Percentiles rank a stretch among this genome's conserved stretches.
Evolutionary conservation across 352 stramenopile species (phyloP).

Genomic region (Globisporangium polare): DNA sequence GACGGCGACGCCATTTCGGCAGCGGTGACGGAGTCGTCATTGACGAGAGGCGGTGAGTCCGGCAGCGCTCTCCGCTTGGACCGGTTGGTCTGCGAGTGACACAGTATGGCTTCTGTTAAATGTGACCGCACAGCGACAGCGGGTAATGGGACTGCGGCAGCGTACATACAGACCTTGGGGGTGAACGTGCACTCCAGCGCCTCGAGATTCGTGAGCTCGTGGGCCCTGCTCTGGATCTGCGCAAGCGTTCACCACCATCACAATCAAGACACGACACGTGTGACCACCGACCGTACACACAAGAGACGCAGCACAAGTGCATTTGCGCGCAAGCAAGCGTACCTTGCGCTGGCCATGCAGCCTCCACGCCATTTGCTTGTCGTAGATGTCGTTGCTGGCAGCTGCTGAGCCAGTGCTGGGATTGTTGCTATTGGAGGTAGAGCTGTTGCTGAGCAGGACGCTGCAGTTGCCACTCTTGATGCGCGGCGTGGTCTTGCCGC

Average conservation of each 20-base stretch:
- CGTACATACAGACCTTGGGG: constrained; percentile 50
- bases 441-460: neutral
- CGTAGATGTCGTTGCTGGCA: constrained; percentile 28
- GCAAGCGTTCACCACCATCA: neutral
- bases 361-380: constrained; percentile 66
- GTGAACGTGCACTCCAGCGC: constrained; percentile 57
- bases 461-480: constrained; percentile 17
- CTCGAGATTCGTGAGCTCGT: constrained; percentile 36
- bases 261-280: neutral
- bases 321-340: constrained; percentile 7
- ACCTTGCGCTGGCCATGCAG: constrained; percentile 44
- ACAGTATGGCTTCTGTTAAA: too few relatives aligned
- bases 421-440: neutral
- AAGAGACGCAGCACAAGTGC: neutral
- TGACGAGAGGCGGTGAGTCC: constrained; percentile 12
- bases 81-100: constrained; percentile 1
- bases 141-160: too few relatives aligned
- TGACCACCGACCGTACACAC: neutral
- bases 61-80: constrained; percentile 2
- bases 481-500: constrained; percentile 13
- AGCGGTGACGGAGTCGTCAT: neutral
- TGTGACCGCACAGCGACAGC: too few relatives aligned
- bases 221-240: constrained; percentile 37
- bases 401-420: neutral
- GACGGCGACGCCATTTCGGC: constrained; percentile 1